These are phyloP conservation scores for Fusarium sp. DNA, from an alignment of 2,329 filamentous ascomycete genomes.

Conservation along the genomic window DNA sequence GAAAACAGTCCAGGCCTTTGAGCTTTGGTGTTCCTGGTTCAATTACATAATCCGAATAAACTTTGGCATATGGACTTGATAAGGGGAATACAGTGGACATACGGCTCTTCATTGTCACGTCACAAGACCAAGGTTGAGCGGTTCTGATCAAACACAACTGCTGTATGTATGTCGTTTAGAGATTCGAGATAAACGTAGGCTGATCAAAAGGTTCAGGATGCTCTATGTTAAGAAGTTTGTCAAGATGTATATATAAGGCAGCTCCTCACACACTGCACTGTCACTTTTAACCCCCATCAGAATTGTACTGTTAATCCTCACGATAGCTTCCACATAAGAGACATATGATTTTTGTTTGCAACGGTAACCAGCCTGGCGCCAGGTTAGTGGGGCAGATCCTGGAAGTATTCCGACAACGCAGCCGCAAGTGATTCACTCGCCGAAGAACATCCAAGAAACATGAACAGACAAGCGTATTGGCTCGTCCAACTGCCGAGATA, in stretches of 20 bases:
- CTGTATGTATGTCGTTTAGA: neutral
- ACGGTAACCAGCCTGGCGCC: constrained; percentile 18
- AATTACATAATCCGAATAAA: constrained; percentile 40
- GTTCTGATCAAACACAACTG: neutral
- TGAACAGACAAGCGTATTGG: constrained; percentile 9
- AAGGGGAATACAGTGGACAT: constrained; percentile 38
- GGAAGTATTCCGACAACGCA: constrained; percentile 32
- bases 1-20: constrained; percentile 13
- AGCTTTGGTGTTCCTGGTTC: constrained; percentile 14
- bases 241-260: neutral
- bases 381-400: constrained; percentile 21
- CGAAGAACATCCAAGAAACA: constrained; percentile 1
- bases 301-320: neutral
- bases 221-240: neutral
- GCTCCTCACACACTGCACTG: neutral
- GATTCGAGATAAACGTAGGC: neutral
- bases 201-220: neutral
- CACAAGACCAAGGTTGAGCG: constrained; percentile 7
- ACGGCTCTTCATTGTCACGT: constrained; percentile 13
- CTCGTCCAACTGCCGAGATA: constrained; percentile 1
- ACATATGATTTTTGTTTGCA: neutral
- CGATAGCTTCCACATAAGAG: neutral
- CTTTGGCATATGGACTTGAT: constrained; percentile 27
- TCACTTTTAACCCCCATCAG: neutral
- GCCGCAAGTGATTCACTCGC: constrained; percentile 36